Base-by-base conservation (phyloP, 441 rosid genomes). In the Mallotus repandus region DNA sequence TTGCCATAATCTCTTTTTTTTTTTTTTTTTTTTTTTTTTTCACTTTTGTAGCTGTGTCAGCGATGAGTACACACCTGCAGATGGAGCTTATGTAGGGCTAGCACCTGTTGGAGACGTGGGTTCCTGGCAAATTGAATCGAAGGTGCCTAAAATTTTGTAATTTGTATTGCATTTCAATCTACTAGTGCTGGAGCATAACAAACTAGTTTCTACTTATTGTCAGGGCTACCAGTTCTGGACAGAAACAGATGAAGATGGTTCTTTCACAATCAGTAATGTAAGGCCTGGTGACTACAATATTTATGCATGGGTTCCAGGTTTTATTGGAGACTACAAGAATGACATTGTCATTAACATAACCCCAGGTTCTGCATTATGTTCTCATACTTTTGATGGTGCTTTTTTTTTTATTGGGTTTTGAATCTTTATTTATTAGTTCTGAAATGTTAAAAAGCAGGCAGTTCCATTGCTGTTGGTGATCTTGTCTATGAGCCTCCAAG, bases 91-190 rank as follows among this genome's bases (percentile, higher is more conserved):
- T 50, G 83, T 90, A 25, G 97, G 98, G 22, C 70, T 94, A 75
- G 91, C 97, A 48, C 74, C 89, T 1, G 89, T 88, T 0, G 98
- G 97, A 70, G 94, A 87, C 4, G 80, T 56, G 63, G 98, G 97
- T 45, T 89, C 97, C 14, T 94, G 98, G 97, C 95, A 92, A 79
- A 67, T 55, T 69, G 94, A 92, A 81, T 76, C 89, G 74, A 94
- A 94, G 88, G 97, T 88, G 57, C 71, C 38, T 53, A 25, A 8
- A 11, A 3, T 11, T 9, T 25, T 13, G 35, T 22, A 9, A 9
- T 41, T 21, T 2, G 8, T 10, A 5, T 53, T 2, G 3, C 9
- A 45, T 46, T 60, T 13, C 50, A 55, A 25, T 13, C 16, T 38
- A 13, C 8, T 55, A 43, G 46, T 45, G 18, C 2, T 54, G 57